A percentile compares a stretch with the other conserved stretches of the same genome.
Evolutionary conservation across 2,329 filamentous ascomycete genomes (phyloP).

Genomic region (Sporothrix mexicana): DNA sequence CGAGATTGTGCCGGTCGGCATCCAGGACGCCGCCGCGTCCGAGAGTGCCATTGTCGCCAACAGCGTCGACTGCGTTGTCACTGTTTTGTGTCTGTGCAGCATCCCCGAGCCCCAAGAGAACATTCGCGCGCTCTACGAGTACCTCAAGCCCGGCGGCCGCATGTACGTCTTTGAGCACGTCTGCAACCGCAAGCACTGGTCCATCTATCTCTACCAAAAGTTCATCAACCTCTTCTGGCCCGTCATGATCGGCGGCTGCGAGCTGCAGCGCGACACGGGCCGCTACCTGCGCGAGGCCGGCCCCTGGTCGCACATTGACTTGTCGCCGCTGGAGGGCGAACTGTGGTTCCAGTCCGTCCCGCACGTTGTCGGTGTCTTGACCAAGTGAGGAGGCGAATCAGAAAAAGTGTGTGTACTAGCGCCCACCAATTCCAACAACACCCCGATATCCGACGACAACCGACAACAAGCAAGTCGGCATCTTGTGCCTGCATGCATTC

Average conservation of each 20-base stretch:
- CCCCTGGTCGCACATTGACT: slow-evolving; percentile 57
- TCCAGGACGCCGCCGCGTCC: slow-evolving; percentile 58
- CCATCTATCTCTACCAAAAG: slow-evolving; percentile 57
- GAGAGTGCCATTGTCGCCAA: slow-evolving; percentile 52
- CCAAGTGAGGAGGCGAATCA: slow-evolving; percentile 50
- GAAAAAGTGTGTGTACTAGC: not conserved
- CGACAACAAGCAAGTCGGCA: not conserved
- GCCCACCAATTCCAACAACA: not conserved
- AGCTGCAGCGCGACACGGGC: slow-evolving; percentile 56
- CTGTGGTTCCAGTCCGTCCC: slow-evolving; percentile 53
- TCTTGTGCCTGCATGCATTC: not conserved
- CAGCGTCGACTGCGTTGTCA: slow-evolving; percentile 64
- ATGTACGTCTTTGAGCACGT: slow-evolving; percentile 71
- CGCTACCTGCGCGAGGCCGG: slow-evolving; percentile 56
- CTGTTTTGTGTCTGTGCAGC: slow-evolving; percentile 66
- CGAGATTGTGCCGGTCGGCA: slow-evolving; percentile 66
- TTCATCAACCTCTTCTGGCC: slow-evolving; percentile 61
- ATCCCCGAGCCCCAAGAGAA: slow-evolving; percentile 65
- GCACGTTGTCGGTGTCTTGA: slow-evolving; percentile 59
- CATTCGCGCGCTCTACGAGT: slow-evolving; percentile 60
- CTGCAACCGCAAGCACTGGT: slow-evolving; percentile 46
- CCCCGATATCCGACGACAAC: not conserved
- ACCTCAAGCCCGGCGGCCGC: slow-evolving; percentile 64
- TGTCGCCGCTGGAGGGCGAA: slow-evolving; percentile 51
- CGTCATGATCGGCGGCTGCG: slow-evolving; percentile 57